Evolutionary conservation across 2,329 filamentous ascomycete genomes (phyloP), one percentile per base, ranked within the genome.

Genomic region (Karstenula rhodostoma): DNA sequence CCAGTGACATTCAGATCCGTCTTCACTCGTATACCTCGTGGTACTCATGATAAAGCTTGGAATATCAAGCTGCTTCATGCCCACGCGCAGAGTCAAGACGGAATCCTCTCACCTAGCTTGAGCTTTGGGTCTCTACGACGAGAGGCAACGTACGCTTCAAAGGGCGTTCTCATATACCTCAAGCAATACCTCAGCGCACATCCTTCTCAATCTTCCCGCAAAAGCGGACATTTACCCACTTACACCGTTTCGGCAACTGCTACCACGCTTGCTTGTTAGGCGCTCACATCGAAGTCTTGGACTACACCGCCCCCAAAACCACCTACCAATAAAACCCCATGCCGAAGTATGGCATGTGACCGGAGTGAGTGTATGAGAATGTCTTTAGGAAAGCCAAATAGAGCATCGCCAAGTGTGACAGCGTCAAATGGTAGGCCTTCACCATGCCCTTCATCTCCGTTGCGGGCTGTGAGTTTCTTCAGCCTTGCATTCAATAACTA

Each of bases 371-470:
- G 19, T 35, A 35, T 55, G 22, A 15, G 37, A n/a, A 46, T 33
- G 42, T 43, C 6, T 46, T 29, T 25, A 22, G 29, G 5, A 12
- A 35, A 17, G 5, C 40, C 7, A 55, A 35, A 43, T 29, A 55
- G 42, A 17, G 10, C 25, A 23, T 35, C 17, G 27, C 52, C 42
- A 55, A 55, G 52, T 29, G n/a, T 55, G 19, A 55, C 29, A 46
- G 52, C 40, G 40, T 27, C 29, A 46, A 55, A 27, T 25, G 29
- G 42, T 35, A 46, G 27, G 52, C 42, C 40, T 55, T 55, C 40
- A 55, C 40, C 17, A 22, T 17, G 22, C 8, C 17, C 23, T 44
- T 54, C 51, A 54, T 46, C 42, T 33, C 43, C 32, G 58, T 35
- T 22, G 44, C 29, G 8, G 44, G 43, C 43, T 50, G 44, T 37